Base-by-base conservation (phyloP, 495 filamentous ascomycete species). In the Chaetomium cochliodes region DNA sequence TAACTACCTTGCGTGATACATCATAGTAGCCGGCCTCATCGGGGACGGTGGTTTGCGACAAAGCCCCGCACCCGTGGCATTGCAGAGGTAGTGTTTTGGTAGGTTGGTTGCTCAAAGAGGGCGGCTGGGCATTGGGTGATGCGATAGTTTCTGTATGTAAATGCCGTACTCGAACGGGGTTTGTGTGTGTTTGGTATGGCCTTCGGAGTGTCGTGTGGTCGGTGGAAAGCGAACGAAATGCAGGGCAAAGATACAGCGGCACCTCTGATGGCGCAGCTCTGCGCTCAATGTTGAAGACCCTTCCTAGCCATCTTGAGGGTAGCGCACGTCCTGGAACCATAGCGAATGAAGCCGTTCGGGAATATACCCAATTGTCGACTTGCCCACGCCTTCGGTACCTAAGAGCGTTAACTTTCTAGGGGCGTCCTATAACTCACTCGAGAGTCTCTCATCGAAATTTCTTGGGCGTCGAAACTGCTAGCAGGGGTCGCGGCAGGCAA, bases 21-120 rank as follows among this genome's bases (percentile, higher is more conserved):
- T 84, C 78, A 76, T 90, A 97, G 76, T 86, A 97, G 49, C 94
- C 94, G 1, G 93, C 84, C 68, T 88, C 82, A 41, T 85, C 73
- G n/a, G 88, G 81, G 25, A 87, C 81, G 2, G 86, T 67, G 0
- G 82, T 89, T 70, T 98, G 94, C 55, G 88, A 84, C 62, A 88
- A 84, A 37, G 93, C 96, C 53, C 94, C 94, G 73, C 94, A 99
- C 60, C 94, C 94, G 23, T 90, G 86, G 72, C 94, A 99, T 68
- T 83, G 81, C 5, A 72, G 65, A 1, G 90, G 90, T 4, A 91
- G 74, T 42, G 70, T 60, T 46, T 68, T 72, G 33, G 58, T 11
- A 7, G 39, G 41, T 18, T 49, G 47, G 49, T 33, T 60, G 28
- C 23, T n/a, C 51, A 20, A 26, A 12, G 33, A 46, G n/a, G 55